These are phyloP conservation scores for Hypericum perforatum DNA, from an alignment of 345 rosid genomes.

Conservation along the genomic window DNA sequence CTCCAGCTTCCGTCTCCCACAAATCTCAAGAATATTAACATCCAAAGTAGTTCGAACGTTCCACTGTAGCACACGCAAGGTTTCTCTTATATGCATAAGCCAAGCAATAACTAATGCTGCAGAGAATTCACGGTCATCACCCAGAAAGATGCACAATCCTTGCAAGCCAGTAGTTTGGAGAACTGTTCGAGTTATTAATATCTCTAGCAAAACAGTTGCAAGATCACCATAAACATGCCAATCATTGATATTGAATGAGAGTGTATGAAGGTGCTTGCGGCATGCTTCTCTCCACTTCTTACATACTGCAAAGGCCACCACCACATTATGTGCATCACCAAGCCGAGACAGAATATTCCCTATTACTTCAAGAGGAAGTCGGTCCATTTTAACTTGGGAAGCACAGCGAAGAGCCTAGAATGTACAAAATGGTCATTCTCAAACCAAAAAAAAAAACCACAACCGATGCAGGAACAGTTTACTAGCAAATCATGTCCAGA, in stretches of 20 bases:
- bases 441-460: too few species aligned
- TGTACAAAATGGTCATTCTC: too few species aligned
- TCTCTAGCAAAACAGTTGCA: constrained; percentile 43
- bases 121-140: constrained; percentile 50
- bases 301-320: constrained; percentile 74
- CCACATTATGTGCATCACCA: constrained; percentile 69
- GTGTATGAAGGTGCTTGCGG: constrained; percentile 52
- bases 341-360: constrained; percentile 79
- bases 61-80: constrained; percentile 44
- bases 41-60: constrained; percentile 52
- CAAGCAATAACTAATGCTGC: constrained; percentile 71
- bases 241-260: constrained; percentile 63
- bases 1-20: constrained; percentile 76
- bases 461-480: too few species aligned
- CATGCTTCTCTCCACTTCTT: constrained; percentile 78
- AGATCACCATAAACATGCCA: constrained; percentile 49
- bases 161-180: constrained; percentile 66
- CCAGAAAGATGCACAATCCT: constrained; percentile 60
- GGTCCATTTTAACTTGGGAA: constrained; percentile 35
- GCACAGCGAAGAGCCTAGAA: too few species aligned
- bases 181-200: constrained; percentile 70
- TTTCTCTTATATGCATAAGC: constrained; percentile 73
- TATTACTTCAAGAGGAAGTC: constrained; percentile 80
- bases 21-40: constrained; percentile 70
- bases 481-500: too few species aligned